Evolutionary conservation across 129 eudicot species (phyloP).

Genomic region (Gnaphalium uliginosum): DNA sequence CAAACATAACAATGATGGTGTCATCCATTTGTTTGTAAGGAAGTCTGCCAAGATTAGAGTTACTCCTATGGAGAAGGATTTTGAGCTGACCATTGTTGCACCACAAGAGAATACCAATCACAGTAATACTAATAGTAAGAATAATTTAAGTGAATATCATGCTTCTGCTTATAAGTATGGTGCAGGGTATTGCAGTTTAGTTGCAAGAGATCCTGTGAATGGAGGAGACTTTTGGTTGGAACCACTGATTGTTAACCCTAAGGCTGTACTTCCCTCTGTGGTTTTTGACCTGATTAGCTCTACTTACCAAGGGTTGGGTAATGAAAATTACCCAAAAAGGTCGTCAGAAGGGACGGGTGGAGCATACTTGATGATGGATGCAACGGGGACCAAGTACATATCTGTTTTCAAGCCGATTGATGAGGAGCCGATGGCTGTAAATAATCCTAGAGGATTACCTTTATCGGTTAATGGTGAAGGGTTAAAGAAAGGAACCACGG

Average conservation of each 20-base stretch:
- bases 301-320: conserved; percentile 49
- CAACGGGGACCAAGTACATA: conserved; percentile 52
- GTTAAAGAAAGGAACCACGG: conserved; percentile 74
- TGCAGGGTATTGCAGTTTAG: conserved; percentile 1
- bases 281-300: conserved; percentile 44
- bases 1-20: conserved; percentile 47
- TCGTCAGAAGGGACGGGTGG: conserved; percentile 85
- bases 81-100: conserved; percentile 59
- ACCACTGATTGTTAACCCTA: conserved; percentile 60
- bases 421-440: conserved; percentile 81
- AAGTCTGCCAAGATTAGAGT: conserved; percentile 57
- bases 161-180: conserved; percentile 22
- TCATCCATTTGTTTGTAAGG: conserved; percentile 63
- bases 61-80: conserved; percentile 48
- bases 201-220: conserved; percentile 23
- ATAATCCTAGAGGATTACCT: conserved; percentile 73
- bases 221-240: conserved; percentile 47
- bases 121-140: background rate
- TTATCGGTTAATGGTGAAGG: conserved; percentile 70
- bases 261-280: conserved; percentile 48
- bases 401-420: conserved; percentile 82
- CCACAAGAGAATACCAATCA: conserved; percentile 9
- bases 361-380: conserved; percentile 65
- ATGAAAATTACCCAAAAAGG: conserved; percentile 49
- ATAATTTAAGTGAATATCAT: conserved; percentile 17